phyloP scores from a whole-genome alignment of 441 rosid genomes.

The Mallotus japonicus region DNA sequence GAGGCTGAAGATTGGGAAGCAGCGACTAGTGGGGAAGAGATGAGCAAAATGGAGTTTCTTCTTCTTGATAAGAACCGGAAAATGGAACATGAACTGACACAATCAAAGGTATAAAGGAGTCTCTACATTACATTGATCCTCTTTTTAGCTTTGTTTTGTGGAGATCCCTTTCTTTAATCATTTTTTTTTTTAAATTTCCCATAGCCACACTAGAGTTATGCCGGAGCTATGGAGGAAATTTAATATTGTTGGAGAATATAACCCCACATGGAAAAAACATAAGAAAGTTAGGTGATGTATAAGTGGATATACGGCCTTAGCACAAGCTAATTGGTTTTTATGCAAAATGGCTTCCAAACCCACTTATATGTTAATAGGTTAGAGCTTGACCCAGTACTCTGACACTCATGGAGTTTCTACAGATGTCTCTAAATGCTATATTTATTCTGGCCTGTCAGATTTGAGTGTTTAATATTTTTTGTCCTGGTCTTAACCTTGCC shows the following conservation, averaged over 20 bases:
- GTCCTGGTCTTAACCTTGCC: not conserved
- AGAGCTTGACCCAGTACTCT: too few species aligned
- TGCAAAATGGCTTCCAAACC: too few species aligned
- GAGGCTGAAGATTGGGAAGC: slow-evolving; percentile 99
- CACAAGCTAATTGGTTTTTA: too few species aligned
- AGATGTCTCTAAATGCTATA: not conserved
- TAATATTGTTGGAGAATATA: too few species aligned
- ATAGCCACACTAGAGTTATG: not conserved
- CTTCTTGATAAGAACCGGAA: slow-evolving; percentile 97
- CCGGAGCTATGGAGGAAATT: not conserved
- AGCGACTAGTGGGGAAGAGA: slow-evolving; percentile 91
- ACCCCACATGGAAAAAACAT: too few species aligned
- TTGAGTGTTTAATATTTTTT: not conserved
- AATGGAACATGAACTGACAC: slow-evolving; percentile 98
- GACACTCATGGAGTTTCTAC: too few species aligned
- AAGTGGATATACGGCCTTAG: too few species aligned
- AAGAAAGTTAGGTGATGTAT: too few species aligned
- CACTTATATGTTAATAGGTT: too few species aligned
- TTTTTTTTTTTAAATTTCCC: not conserved
- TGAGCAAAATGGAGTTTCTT: slow-evolving; percentile 99
- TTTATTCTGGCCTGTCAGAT: slow-evolving; percentile 6
- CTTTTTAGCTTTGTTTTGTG: not conserved
- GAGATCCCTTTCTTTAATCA: not conserved
- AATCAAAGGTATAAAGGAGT: slow-evolving; percentile 59
- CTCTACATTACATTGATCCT: slow-evolving; percentile 10